phyloP scores from a whole-genome alignment of 805 yeast species.

The Dipodascus geniculatus region DNA sequence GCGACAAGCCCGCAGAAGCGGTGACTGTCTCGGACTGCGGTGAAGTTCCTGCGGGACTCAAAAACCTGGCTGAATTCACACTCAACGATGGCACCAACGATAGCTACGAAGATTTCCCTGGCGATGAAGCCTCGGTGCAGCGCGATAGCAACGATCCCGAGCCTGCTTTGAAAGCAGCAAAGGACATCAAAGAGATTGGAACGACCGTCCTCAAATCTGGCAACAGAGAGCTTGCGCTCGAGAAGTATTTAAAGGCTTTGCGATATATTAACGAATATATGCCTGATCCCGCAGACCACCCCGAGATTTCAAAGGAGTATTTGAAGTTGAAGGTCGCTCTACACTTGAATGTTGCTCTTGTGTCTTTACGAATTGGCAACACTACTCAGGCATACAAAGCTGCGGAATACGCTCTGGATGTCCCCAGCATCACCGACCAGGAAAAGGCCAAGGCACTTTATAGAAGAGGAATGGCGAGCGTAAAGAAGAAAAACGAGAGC shows the following conservation, averaged over 20 bases:
- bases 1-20: slow-evolving; percentile 57
- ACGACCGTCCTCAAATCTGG: slow-evolving; percentile 64
- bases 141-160: slow-evolving; percentile 44
- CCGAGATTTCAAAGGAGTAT: slow-evolving; percentile 44
- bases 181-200: slow-evolving; percentile 61
- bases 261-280: slow-evolving; percentile 57
- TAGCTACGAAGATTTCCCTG: slow-evolving; percentile 58
- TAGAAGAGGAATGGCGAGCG: slow-evolving; percentile 72
- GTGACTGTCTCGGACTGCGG: slow-evolving; percentile 70
- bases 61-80: background rate
- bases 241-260: slow-evolving; percentile 64
- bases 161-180: slow-evolving; percentile 56
- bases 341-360: slow-evolving; percentile 61
- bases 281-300: slow-evolving; percentile 35
- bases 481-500: slow-evolving; percentile 52
- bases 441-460: slow-evolving; percentile 76
- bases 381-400: slow-evolving; percentile 45
- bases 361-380: slow-evolving; percentile 52
- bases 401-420: slow-evolving; percentile 54
- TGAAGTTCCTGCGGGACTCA: slow-evolving; percentile 27
- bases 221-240: slow-evolving; percentile 41
- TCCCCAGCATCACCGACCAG: slow-evolving; percentile 42
- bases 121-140: slow-evolving; percentile 52
- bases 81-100: slow-evolving; percentile 71
- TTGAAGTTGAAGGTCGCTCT: slow-evolving; percentile 45